These are phyloP conservation scores for Scytalidium lignicola DNA, from an alignment of 2,329 filamentous ascomycete genomes.

Conservation along the genomic window DNA sequence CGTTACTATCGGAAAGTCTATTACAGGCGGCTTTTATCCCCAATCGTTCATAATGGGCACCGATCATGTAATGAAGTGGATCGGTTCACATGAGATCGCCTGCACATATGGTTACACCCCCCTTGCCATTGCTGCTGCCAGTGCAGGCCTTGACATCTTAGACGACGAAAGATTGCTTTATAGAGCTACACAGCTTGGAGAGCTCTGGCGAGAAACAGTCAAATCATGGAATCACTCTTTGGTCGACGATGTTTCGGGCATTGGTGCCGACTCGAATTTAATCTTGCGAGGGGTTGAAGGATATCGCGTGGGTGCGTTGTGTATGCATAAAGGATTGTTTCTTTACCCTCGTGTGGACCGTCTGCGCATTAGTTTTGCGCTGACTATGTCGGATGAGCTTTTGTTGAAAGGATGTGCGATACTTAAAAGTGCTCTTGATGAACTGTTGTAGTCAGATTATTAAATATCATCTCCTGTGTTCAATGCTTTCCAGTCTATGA, in stretches of 20 bases:
- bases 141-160: not conserved
- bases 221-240: not conserved
- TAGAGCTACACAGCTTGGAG: not conserved
- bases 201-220: not conserved
- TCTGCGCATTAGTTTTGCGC: constrained; percentile 1
- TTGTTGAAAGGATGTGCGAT: not conserved
- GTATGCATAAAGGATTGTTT: not conserved
- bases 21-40: constrained; percentile 8
- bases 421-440: constrained; percentile 1
- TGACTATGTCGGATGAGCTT: constrained; percentile 1
- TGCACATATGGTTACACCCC: constrained; percentile 6
- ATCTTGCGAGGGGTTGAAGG: not conserved
- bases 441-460: not conserved
- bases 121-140: constrained; percentile 2
- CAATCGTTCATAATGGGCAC: constrained; percentile 6
- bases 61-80: constrained; percentile 2
- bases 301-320: not conserved
- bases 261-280: constrained; percentile 1
- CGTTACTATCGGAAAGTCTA: constrained; percentile 16
- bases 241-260: not conserved
- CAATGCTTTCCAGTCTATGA: no score
- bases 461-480: no score
- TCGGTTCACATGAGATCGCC: constrained; percentile 1
- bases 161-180: not conserved
- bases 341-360: constrained; percentile 1